phyloP scores from a whole-genome alignment of 805 yeast genomes.

The Hanseniaspora guilliermondii region DNA sequence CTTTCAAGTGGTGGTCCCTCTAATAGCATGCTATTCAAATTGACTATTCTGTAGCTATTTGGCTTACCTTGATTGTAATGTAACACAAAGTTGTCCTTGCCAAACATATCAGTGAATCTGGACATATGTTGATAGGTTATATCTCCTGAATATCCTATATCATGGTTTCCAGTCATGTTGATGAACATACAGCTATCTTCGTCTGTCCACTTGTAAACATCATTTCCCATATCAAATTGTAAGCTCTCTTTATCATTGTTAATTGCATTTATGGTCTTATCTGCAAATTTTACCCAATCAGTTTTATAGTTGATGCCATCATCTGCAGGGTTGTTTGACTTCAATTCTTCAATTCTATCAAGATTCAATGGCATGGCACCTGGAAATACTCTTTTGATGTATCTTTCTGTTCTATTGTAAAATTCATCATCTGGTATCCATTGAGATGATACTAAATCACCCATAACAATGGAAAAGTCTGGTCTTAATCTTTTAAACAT shows the following conservation, averaged over 20 bases:
- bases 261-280: conserved; percentile 16
- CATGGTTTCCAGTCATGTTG: conserved; percentile 90
- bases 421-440: conserved; percentile 89
- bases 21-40: conserved; percentile 63
- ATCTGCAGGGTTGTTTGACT: conserved; percentile 20
- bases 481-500: conserved; percentile 60
- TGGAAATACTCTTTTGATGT: conserved; percentile 55
- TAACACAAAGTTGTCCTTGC: conserved; percentile 72
- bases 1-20: conserved; percentile 85
- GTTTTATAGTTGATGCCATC: conserved; percentile 21
- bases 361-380: conserved; percentile 49
- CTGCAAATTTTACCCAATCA: conserved; percentile 24
- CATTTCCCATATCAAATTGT: conserved; percentile 37
- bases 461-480: conserved; percentile 75
- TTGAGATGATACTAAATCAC: conserved; percentile 85
- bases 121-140: conserved; percentile 84
- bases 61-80: conserved; percentile 51
- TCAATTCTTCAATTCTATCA: conserved; percentile 27
- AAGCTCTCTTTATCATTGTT: conserved; percentile 18
- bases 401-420: conserved; percentile 63
- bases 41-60: conserved; percentile 82
- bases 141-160: conserved; percentile 90
- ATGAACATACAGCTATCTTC: conserved; percentile 53
- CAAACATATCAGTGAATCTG: conserved; percentile 61
- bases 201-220: conserved; percentile 57